Evolutionary conservation across 2,329 filamentous ascomycete species (phyloP), one percentile per base, ranked within the genome.

Genomic region (Trematosphaeria pertusa): DNA sequence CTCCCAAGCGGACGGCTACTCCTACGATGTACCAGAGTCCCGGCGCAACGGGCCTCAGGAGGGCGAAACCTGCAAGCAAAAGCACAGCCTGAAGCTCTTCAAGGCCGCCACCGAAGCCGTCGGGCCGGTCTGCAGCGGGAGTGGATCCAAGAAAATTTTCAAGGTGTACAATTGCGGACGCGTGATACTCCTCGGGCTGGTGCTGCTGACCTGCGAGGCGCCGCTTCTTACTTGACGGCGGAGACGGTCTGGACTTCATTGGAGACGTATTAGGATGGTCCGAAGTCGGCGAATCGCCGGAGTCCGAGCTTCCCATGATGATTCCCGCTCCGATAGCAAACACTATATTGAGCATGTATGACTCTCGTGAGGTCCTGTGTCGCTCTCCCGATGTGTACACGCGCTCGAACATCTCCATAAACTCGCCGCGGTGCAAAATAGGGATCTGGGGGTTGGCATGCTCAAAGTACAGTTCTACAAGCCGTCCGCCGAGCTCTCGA

Each of bases 1-100:
- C 88, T 5, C 91, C 93, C 41, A 97, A 74, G 28, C 94, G 87
- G 50, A 96, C 88, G 5, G 93, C 93, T 33, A 97, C 92, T 9
- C 94, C 94, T 49, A 95, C 89, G 52, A 97, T 97, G 72, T 97
- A 97, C 93, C 93, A 97, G 34, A 97, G 76, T 11, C 94, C 94
- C 0, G 93, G 93, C 1, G 93, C 91, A 17, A 97, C 91, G 1
- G 94, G 94, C 43, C 93, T 83, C 53, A 97, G 79, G 37, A 99
- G 78, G 6, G 93, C 93, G 78, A 97, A 96, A 43, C 91, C 91
- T 34, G 93, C 92, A 35, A 97, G 79, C 32, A 97, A 77, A 37
- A 97, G 75, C 6, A 97, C 92, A n/a, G 91, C 91, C 67, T 97
- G 93, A 40, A 97, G 77, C 65, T 97, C 92, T 69, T 97, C 92